phyloP scores from a whole-genome alignment of 1,284 basidiomycete genomes.

The Heterobasidion parviporum region DNA sequence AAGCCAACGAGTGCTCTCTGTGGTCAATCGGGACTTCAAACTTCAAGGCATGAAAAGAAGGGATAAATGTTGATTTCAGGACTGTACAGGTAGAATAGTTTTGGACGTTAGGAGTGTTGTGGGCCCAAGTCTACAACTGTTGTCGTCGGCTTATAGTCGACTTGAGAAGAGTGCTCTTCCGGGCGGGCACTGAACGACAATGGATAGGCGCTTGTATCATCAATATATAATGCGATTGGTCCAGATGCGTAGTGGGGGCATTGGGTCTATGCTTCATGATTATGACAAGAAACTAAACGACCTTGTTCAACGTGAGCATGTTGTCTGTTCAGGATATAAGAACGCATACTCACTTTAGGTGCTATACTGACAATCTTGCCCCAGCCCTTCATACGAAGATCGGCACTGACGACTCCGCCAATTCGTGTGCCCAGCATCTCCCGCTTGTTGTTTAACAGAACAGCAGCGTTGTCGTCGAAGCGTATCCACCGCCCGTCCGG shows the following conservation, averaged over 20 bases:
- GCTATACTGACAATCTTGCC: slow-evolving; percentile 90
- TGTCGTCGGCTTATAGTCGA: too few species aligned
- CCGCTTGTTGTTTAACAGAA: slow-evolving; percentile 92
- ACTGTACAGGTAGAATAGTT: too few species aligned
- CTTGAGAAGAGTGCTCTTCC: too few species aligned
- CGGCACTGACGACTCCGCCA: slow-evolving; percentile 87
- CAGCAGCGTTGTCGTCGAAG: slow-evolving; percentile 98
- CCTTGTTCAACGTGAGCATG: background rate
- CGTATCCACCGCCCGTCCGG: slow-evolving; percentile 85
- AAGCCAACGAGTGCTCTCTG: too few species aligned
- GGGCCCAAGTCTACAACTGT: too few species aligned
- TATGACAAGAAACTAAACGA: background rate
- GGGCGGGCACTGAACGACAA: too few species aligned
- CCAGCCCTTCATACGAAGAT: slow-evolving; percentile 90
- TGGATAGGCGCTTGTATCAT: background rate
- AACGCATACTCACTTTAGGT: slow-evolving; percentile 62
- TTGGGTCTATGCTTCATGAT: background rate
- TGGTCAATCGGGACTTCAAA: too few species aligned
- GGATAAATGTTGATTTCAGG: too few species aligned
- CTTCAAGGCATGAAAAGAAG: too few species aligned
- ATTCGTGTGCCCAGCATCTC: slow-evolving; percentile 97
- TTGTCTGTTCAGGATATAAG: background rate
- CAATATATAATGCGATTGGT: background rate
- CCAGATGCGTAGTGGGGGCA: background rate
- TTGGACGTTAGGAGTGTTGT: too few species aligned